phyloP scores from a whole-genome alignment of 805 yeast genomes.

The Kuraishia cidri region DNA sequence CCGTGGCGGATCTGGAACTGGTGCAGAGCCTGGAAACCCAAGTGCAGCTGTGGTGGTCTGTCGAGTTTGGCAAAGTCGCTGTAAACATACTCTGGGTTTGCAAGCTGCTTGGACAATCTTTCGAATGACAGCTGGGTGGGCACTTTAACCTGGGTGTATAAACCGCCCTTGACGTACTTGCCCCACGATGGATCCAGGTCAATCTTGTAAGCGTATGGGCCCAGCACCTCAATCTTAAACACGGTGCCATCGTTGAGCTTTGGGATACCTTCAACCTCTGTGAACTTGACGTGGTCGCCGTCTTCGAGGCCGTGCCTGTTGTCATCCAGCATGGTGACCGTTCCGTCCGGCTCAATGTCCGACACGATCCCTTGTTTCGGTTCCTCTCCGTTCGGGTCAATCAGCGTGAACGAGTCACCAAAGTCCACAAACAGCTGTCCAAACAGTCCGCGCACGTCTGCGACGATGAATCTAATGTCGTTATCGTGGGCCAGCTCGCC shows the following conservation, averaged over 20 bases:
- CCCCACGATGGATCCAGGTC: conserved; percentile 49
- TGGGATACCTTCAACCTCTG: conserved; percentile 78
- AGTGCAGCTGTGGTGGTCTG: conserved; percentile 82
- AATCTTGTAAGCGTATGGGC: conserved; percentile 90
- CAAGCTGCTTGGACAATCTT: conserved; percentile 53
- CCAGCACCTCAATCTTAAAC: conserved; percentile 73
- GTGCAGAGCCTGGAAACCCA: conserved; percentile 86
- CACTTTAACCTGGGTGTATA: conserved; percentile 86
- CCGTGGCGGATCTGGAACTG: conserved; percentile 57
- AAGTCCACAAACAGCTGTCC: conserved; percentile 88
- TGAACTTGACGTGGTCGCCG: conserved; percentile 81
- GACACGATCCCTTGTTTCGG: conserved; percentile 81
- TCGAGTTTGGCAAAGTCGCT: conserved; percentile 95
- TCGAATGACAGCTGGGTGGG: conserved; percentile 61
- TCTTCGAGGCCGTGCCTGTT: conserved; percentile 90
- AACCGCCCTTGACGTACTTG: conserved; percentile 72
- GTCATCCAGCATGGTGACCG: conserved; percentile 90
- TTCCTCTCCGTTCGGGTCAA: conserved; percentile 91
- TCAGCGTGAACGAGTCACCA: conserved; percentile 70
- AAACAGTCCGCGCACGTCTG: conserved; percentile 81
- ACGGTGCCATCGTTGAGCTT: conserved; percentile 67
- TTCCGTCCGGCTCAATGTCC: conserved; percentile 80
- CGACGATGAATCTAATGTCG: conserved; percentile 70
- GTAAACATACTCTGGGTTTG: conserved; percentile 67
- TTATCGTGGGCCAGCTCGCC: conserved; percentile 67